Base-by-base conservation (phyloP, 768 basidiomycete species). In the Candolleomyces eurysporus region DNA sequence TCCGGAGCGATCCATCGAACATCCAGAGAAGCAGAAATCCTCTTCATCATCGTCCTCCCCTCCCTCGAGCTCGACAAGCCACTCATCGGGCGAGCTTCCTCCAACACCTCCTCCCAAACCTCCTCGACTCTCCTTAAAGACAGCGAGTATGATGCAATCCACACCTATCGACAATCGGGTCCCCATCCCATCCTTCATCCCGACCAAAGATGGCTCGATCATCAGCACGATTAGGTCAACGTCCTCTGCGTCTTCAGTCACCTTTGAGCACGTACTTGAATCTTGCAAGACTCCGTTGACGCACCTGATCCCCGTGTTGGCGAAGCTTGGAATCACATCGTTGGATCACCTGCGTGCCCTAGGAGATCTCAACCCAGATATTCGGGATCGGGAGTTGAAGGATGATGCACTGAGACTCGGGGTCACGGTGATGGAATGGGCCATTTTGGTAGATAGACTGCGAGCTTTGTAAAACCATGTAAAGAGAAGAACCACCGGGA, bases 371-470 rank as follows among this genome's bases (percentile, higher is more conserved):
- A 82, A 81, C 42, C 87, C 88, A 58, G 85, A 83, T 61, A 90
- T 86, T 21, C 73, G 90, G 63, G 84, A 91, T 70, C 75, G 83
- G 60, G 88, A 90, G 69, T 78, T 91, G 51, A 87, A 81, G 71
- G 87, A 88, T 65, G 86, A 86, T 64, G 90, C 88, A 58, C 67
- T 91, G 72, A 83, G 75, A 68, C 76, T 82, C 66, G 90, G 90
- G 1, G 76, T 91, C 55, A 90, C 88, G 0, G 79, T 89, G 8
- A 76, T 91, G 73, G 90, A 91, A 66, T 91, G 90, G 90, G 90
- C 90, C 21, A 88, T 91, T 66, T 75, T 91, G 66, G 71, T 91
- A 61, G 90, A 91, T 71, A 84, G 76, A 67, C 69, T 90, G 63
- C 83, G 82, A 63, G 4, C 42, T 59, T 8, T 49, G n/a, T 39